Evolutionary conservation across 148 eudicot genomes (phyloP), one percentile per base, ranked within the genome.

Genomic region (Rhododendron vialii): DNA sequence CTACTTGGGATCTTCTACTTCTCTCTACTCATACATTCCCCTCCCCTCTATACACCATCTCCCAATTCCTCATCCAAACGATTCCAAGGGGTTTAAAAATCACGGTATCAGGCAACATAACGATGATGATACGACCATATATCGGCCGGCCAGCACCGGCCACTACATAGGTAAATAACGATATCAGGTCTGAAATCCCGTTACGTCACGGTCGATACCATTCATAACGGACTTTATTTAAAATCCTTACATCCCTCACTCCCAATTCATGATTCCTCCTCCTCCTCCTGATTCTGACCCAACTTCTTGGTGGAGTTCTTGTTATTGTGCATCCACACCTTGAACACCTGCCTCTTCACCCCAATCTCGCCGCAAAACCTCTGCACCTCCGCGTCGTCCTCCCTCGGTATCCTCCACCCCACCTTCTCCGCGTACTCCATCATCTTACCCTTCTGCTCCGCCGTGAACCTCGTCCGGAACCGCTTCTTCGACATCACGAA

Each of bases 271-370:
- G 61, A 26, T 26, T 38, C 45, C 45, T 5, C 45, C 3, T 78
- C 59, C 33, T 87, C 69, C 28, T 67, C 55, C 26, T 55, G 86
- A 17, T 38, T 51, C n/a, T 80, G 86, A 59, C 20, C 57, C n/a
- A 55, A 33, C 83, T 84, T 84, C 84, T 73, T 87, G 63, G 50
- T 20, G 2, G 69, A 48, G 57, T 48, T 91, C 89, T 92, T 92
- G 84, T 92, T 92, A 50, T 92, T 92, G 55, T 92, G 92, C 92
- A 92, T 92, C 94, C 94, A 92, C 18, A 92, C 94, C 85, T 91
- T 92, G 73, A 92, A 84, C 14, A 92, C 93, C 81, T 92, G 91
- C 83, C 93, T 90, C 84, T 90, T 92, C 43, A 92, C 94, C 3
- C 94, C 92, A 80, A 91, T 88, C 28, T 92, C 92, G 0, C 87